Conservation (phyloP, 768 basidiomycete species). For the Leccinum aurantiacum region DNA sequence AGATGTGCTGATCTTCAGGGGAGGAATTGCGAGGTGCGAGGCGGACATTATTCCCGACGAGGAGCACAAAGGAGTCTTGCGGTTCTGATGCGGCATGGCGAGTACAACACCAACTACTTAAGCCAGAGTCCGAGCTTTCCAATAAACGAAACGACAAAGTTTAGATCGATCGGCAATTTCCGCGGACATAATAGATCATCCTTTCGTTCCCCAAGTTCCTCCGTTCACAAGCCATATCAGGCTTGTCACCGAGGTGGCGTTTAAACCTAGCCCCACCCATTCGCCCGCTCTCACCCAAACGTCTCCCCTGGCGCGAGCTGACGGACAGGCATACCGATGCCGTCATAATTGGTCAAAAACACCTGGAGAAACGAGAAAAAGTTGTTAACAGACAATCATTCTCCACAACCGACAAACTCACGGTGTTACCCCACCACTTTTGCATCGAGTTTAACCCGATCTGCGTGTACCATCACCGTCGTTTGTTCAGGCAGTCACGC, state of each 20-base stretch:
- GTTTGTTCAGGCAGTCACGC: neutral
- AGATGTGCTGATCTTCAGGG: no score
- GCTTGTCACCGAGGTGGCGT: no score
- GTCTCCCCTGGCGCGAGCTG: constrained; percentile 25
- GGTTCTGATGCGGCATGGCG: no score
- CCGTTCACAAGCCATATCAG: neutral
- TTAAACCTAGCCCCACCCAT: neutral
- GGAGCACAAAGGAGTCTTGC: no score
- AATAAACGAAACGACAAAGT: neutral
- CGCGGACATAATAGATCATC: neutral
- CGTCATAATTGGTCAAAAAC: constrained; percentile 21
- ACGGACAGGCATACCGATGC: constrained; percentile 27
- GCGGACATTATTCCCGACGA: no score
- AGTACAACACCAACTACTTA: neutral
- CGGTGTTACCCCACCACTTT: constrained; percentile 33
- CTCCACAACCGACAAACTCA: neutral
- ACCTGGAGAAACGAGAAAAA: constrained; percentile 17
- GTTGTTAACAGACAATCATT: neutral
- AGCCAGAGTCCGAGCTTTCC: neutral
- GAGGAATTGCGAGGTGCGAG: no score
- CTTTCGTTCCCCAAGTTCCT: neutral
- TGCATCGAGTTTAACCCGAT: constrained; percentile 21
- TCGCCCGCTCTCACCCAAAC: constrained; percentile 15
- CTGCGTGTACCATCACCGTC: constrained; percentile 7
- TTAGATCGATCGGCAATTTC: neutral